A percentile compares a stretch with the other conserved stretches of the same genome.
These are phyloP conservation scores for Verticillium tricorpus DNA, from an alignment of 2,329 filamentous ascomycete species.

Conservation along the genomic window DNA sequence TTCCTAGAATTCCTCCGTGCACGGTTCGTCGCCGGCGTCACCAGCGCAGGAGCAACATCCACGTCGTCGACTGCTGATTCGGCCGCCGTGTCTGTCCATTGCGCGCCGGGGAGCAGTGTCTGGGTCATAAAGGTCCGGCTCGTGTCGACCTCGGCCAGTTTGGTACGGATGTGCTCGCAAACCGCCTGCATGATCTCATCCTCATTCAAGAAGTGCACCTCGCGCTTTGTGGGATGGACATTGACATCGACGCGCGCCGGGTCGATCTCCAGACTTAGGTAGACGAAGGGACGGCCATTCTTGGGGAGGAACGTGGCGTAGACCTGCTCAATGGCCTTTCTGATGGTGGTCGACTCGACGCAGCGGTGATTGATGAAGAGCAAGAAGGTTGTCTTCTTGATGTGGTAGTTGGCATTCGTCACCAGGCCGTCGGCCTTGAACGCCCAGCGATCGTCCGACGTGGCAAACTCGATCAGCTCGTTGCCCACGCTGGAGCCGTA, in stretches of 20 bases:
- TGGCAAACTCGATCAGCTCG: conserved; percentile 74
- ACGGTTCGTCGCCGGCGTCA: conserved; percentile 31
- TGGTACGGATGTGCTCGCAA: conserved; percentile 72
- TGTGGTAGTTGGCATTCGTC: conserved; percentile 91
- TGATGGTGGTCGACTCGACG: conserved; percentile 84
- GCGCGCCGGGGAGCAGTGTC: conserved; percentile 72
- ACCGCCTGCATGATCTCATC: conserved; percentile 90
- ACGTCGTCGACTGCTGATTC: conserved; percentile 18
- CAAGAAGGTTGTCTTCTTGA: conserved; percentile 82
- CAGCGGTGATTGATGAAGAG: conserved; percentile 96
- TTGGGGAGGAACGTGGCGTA: conserved; percentile 88
- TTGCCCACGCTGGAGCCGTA: conserved; percentile 81
- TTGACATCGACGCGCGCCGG: conserved; percentile 93
- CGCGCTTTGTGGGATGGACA: conserved; percentile 92
- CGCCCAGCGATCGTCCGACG: conserved; percentile 71
- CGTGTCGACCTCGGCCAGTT: conserved; percentile 82
- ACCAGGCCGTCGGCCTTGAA: conserved; percentile 78
- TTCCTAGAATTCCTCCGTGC: conserved; percentile 56
- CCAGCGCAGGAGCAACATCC: conserved; percentile 20
- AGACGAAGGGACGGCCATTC: conserved; percentile 88
- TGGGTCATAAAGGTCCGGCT: conserved; percentile 95
- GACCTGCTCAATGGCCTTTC: conserved; percentile 85
- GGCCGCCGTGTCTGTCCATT: conserved; percentile 21
- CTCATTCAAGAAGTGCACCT: conserved; percentile 96
- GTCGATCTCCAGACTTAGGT: conserved; percentile 88